Conservation (phyloP, 2,329 filamentous ascomycete genomes). For the Rhynchosporium agropyri region DNA sequence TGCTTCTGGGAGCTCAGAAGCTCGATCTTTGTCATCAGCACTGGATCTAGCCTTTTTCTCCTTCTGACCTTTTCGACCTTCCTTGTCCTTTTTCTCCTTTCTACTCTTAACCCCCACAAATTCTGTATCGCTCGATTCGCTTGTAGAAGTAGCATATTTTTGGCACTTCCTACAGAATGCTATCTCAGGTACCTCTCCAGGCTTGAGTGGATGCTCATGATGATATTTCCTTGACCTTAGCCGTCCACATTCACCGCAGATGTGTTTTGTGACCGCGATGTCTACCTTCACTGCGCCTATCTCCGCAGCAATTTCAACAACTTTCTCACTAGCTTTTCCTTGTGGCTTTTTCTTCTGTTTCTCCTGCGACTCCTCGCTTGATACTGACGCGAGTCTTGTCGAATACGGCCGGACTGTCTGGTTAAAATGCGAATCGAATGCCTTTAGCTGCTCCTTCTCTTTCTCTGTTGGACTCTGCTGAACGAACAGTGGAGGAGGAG, state of each 20-base stretch:
- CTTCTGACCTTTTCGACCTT: slow-evolving; percentile 16
- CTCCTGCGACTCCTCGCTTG: slow-evolving; percentile 5
- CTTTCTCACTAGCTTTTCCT: not conserved
- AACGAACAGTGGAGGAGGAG: slow-evolving; percentile 13
- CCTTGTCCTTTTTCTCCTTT: slow-evolving; percentile 23
- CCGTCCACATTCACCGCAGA: slow-evolving; percentile 49
- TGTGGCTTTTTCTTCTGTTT: slow-evolving; percentile 5
- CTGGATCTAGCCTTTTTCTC: slow-evolving; percentile 16
- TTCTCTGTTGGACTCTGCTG: slow-evolving; percentile 24
- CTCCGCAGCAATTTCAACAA: slow-evolving; percentile 12
- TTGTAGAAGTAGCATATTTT: slow-evolving; percentile 37
- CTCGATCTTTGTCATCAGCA: slow-evolving; percentile 9
- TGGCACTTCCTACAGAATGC: slow-evolving; percentile 46
- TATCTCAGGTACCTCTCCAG: slow-evolving; percentile 41
- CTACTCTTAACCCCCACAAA: slow-evolving; percentile 20
- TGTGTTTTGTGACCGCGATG: slow-evolving; percentile 42
- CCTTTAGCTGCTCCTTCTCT: slow-evolving; percentile 30
- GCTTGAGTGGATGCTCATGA: slow-evolving; percentile 41
- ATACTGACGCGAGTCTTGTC: slow-evolving; percentile 8
- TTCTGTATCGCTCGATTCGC: slow-evolving; percentile 22
- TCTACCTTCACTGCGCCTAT: slow-evolving; percentile 38
- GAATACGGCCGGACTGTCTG: not conserved
- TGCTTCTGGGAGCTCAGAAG: slow-evolving; percentile 4
- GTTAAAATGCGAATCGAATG: slow-evolving; percentile 32
- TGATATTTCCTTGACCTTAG: slow-evolving; percentile 48